Base-by-base conservation (phyloP, 805 yeast species). In the Pichia deserticola region DNA sequence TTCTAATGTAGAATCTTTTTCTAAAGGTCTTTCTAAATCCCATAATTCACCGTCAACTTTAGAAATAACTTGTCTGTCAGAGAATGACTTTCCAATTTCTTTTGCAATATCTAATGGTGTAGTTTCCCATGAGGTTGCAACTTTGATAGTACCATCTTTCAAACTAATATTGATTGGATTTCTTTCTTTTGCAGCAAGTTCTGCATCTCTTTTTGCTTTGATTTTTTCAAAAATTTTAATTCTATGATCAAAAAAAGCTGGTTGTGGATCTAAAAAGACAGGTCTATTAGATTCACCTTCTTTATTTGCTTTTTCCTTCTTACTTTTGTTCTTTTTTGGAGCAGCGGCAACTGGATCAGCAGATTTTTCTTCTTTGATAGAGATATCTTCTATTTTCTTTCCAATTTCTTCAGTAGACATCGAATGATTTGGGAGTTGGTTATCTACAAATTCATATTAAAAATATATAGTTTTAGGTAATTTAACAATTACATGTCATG, bases 1-100 rank as follows among this genome's bases (percentile, higher is more conserved):
- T 66, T 89, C 93, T 55, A 93, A 73, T 29, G 72, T 66, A 52
- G 78, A 74, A 53, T 79, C 85, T 11, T 68, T 70, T 71, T 93
- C 99, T 47, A 93, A 74, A 29, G 97, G 97, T 72, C 99, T 85
- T 56, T 84, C 90, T 62, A 93, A 75, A 72, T 93, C 99, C 98
- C 99, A 93, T 60, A 92, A 75, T 60, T 78, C 75, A 51, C 95
- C 96, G 64, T 93, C 78, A 49, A 92, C 95, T 69, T 89, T 89
- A 52, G 98, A 78, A 59, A 93, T 89, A 57, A 93, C 89, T 60
- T 87, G 86, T 71, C 89, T 84, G 57, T 93, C 98, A 44, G 82
- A 75, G 64, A 92, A 85, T 9, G 96, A 84, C 70, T 87, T 86
- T 57, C 95, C 89, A 60, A 92, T 89, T 50, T 68, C 81, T 59